Evolutionary conservation across 805 yeast species (phyloP).

Genomic region (Kurtzmaniella fragi): DNA sequence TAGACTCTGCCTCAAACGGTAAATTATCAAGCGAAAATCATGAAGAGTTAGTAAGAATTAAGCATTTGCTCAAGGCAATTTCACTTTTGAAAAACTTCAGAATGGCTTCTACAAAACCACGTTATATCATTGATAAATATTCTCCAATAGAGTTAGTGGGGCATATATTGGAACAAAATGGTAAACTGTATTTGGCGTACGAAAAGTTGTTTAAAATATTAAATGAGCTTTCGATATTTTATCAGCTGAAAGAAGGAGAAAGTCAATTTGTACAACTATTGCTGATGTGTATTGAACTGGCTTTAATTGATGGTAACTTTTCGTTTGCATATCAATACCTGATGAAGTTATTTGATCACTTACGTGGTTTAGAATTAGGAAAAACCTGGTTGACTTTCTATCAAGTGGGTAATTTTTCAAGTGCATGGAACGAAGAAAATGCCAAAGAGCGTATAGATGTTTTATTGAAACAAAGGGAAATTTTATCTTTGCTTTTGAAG

Average conservation of each 20-base stretch:
- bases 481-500: constrained; percentile 48
- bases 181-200: constrained; percentile 42
- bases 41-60: constrained; percentile 14
- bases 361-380: constrained; percentile 11
- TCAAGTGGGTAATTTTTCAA: constrained; percentile 59
- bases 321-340: constrained; percentile 47
- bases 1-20: constrained; percentile 12
- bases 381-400: constrained; percentile 67
- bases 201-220: constrained; percentile 38
- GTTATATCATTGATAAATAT: constrained; percentile 25
- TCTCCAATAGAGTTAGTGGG: constrained; percentile 35
- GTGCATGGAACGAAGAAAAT: constrained; percentile 25
- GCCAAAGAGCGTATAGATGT: constrained; percentile 16
- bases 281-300: constrained; percentile 59
- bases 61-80: constrained; percentile 34
- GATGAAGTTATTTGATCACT: constrained; percentile 29
- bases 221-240: constrained; percentile 31
- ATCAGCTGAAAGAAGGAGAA: constrained; percentile 3
- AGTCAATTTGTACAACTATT: constrained; percentile 18
- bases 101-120: constrained; percentile 30
- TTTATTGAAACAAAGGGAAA: constrained; percentile 46
- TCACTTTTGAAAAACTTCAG: constrained; percentile 31
- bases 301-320: constrained; percentile 61
- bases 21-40: not conserved
- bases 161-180: constrained; percentile 49